Evolutionary conservation across 768 basidiomycete genomes (phyloP).

Genomic region (Mycena amicta): DNA sequence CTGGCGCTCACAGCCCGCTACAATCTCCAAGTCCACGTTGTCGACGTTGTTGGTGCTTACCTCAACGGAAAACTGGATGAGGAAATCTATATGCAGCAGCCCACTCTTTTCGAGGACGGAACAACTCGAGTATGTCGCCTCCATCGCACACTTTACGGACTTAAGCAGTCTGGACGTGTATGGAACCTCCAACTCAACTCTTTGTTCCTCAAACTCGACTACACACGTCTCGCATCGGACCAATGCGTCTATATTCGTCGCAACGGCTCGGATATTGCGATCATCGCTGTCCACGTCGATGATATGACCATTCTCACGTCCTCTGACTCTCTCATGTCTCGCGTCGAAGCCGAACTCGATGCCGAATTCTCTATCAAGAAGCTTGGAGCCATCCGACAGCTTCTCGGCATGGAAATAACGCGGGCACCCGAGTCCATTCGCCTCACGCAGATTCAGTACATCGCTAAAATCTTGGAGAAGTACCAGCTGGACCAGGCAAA

Average conservation of each 20-base stretch:
- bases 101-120: slow-evolving; percentile 12
- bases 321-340: background rate
- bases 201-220: slow-evolving; percentile 12
- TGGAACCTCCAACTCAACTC: slow-evolving; percentile 30
- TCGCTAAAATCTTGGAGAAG: slow-evolving; percentile 15
- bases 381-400: slow-evolving; percentile 18
- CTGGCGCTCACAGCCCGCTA: slow-evolving; percentile 31
- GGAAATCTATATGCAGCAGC: slow-evolving; percentile 21
- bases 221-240: slow-evolving; percentile 12
- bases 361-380: slow-evolving; percentile 19
- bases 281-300: slow-evolving; percentile 26
- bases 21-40: slow-evolving; percentile 31
- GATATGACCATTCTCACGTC: slow-evolving; percentile 26
- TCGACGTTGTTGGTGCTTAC: slow-evolving; percentile 29
- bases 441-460: slow-evolving; percentile 20
- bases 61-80: slow-evolving; percentile 14
- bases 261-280: slow-evolving; percentile 3
- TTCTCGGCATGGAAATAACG: slow-evolving; percentile 28
- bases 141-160: slow-evolving; percentile 28
- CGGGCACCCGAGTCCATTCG: slow-evolving; percentile 18
- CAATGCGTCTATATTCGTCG: slow-evolving; percentile 19
- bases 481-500: slow-evolving; percentile 13
- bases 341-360: slow-evolving; percentile 17
- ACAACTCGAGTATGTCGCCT: slow-evolving; percentile 17
- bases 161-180: slow-evolving; percentile 24